Conservation (phyloP, 2,329 filamentous ascomycete genomes). For the Colletotrichum sp. region DNA sequence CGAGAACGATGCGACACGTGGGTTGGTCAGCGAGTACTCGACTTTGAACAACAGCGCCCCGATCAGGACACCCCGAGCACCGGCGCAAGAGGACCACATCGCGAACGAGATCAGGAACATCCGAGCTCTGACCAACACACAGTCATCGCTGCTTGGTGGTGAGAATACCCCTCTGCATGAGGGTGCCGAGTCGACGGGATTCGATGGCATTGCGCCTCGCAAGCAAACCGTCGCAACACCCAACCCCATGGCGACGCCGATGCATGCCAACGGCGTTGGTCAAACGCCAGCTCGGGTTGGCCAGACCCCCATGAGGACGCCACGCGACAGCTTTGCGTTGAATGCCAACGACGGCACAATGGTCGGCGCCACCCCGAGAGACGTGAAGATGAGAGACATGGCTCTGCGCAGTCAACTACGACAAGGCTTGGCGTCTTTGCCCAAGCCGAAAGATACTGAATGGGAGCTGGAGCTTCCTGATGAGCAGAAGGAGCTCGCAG, state of each 20-base stretch:
- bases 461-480: conserved; percentile 94
- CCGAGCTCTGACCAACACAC: conserved; percentile 86
- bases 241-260: conserved; percentile 92
- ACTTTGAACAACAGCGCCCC: conserved; percentile 81
- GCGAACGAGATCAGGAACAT: conserved; percentile 98
- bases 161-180: conserved; percentile 92
- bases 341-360: conserved; percentile 75
- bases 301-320: conserved; percentile 85
- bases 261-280: conserved; percentile 67
- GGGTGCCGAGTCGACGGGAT: conserved; percentile 81
- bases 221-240: conserved; percentile 87
- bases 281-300: conserved; percentile 74
- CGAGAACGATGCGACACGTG: conserved; percentile 84
- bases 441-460: conserved; percentile 90
- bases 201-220: conserved; percentile 82
- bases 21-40: conserved; percentile 86
- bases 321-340: conserved; percentile 84
- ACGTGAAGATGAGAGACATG: conserved; percentile 74
- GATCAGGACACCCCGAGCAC: conserved; percentile 89
- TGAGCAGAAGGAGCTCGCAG: conserved; percentile 68
- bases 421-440: conserved; percentile 78
- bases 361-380: conserved; percentile 76
- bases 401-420: conserved; percentile 72
- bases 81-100: conserved; percentile 92
- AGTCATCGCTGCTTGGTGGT: conserved; percentile 90